Evolutionary conservation across 805 yeast genomes (phyloP).

Genomic region (Cyberlindnera veronae): DNA sequence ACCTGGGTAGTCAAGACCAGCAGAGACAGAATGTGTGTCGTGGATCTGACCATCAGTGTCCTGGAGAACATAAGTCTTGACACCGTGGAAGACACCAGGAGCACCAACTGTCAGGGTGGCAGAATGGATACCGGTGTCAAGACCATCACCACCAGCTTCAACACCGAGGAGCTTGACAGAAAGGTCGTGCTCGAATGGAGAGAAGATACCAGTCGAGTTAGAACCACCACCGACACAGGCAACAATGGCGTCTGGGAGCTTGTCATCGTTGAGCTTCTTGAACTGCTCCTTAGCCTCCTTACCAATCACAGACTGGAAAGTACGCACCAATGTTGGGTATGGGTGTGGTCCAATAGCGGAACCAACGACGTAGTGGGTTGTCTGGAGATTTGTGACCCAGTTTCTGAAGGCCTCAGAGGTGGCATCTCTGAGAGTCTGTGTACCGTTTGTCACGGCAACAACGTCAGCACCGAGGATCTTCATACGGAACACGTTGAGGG

Average conservation of each 20-base stretch:
- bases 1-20: constrained; percentile 98
- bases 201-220: constrained; percentile 92
- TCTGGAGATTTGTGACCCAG: constrained; percentile 86
- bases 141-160: constrained; percentile 98
- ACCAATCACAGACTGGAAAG: constrained; percentile 97
- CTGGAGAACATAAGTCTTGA: constrained; percentile 89
- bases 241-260: constrained; percentile 87
- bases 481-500: constrained; percentile 97
- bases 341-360: constrained; percentile 99
- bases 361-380: constrained; percentile 95
- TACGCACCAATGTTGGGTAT: constrained; percentile 95
- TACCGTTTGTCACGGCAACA: constrained; percentile 90
- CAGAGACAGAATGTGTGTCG: constrained; percentile 97
- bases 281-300: constrained; percentile 91
- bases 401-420: constrained; percentile 93
- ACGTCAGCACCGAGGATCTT: constrained; percentile 94
- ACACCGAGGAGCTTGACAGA: constrained; percentile 84
- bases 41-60: constrained; percentile 92
- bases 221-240: constrained; percentile 99
- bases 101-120: constrained; percentile 94
- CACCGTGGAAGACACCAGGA: constrained; percentile 99
- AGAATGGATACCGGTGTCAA: constrained; percentile 83
- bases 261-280: constrained; percentile 70
- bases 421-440: constrained; percentile 94
- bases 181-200: constrained; percentile 82